Base-by-base conservation (phyloP, 2,329 filamentous ascomycete species). In the Trichophyton equinum region DNA sequence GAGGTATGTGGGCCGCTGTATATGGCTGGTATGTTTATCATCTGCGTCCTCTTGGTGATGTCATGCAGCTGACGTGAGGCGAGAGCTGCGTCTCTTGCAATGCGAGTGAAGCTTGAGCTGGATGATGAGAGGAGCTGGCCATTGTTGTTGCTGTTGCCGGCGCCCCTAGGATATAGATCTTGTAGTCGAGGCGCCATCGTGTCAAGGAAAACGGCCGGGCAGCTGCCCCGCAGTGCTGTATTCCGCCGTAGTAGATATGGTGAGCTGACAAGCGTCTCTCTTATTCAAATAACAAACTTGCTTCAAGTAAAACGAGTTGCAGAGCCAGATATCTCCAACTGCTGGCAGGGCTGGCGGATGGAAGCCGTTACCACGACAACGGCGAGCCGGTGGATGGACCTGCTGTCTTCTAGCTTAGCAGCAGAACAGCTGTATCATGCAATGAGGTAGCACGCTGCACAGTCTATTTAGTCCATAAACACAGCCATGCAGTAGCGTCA, bases 11-110 rank as follows among this genome's bases (percentile, higher is more conserved):
- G 73, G 59, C 76, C 75, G 53, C 78, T 76, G 72, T 87, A 87
- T 65, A 82, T 82, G 27, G 81, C 79, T 1, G 84, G 83, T 66
- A 87, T 84, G 63, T 82, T 75, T 65, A 75, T 65, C 58, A 74
- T 72, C 60, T 65, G 66, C 62, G 69, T 69, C 53, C 67, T 67
- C 40, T 61, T 61, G 56, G 42, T 36, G 13, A 59, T 15, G n/a
- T 40, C 22, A 15, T 30, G 44, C 2, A 33, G 27, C 13, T 22
- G 18, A 5, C 53, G 30, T 18, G 36, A 2, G 27, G 8, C 8
- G 7, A 36, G 53, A 8, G 53, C 11, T 20, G n/a, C 36, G 15
- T 36, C 36, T 25, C 2, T 27, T 20, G 15, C 30, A 18, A 40
- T 40, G 7, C 53, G 53, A 38, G 27, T 56, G 53, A 56, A 36